These are phyloP conservation scores for Aspergillus sojae DNA, from an alignment of 2,329 filamentous ascomycete species.

Conservation along the genomic window DNA sequence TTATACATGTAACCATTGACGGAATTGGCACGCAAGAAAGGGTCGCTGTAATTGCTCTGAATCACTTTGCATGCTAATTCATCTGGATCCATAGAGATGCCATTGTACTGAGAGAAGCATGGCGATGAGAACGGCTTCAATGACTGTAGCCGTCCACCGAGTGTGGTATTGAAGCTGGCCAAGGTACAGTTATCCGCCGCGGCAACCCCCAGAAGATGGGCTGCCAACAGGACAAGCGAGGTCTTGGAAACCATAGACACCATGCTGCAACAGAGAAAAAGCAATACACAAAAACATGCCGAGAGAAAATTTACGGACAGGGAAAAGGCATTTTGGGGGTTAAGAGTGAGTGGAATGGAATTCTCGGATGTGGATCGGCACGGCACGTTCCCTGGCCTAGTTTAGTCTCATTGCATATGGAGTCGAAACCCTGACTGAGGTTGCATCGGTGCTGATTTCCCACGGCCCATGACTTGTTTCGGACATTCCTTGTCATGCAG, in stretches of 20 bases:
- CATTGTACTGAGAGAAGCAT: slow-evolving; percentile 18
- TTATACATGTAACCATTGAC: slow-evolving; percentile 27
- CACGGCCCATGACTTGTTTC: background rate
- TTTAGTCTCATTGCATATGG: background rate
- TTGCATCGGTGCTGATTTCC: background rate
- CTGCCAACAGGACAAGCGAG: slow-evolving; percentile 4
- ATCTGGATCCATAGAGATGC: slow-evolving; percentile 4
- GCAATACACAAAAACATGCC: background rate
- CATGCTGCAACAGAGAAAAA: background rate
- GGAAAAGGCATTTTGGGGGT: background rate
- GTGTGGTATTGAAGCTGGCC: slow-evolving; percentile 11
- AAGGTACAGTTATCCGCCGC: slow-evolving; percentile 4
- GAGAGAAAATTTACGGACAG: background rate
- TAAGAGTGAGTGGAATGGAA: background rate
- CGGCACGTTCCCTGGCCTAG: background rate
- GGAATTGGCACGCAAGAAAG: slow-evolving; percentile 18
- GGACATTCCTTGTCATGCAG: background rate
- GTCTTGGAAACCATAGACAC: slow-evolving; percentile 2
- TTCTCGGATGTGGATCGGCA: background rate
- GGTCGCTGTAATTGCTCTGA: slow-evolving; percentile 17
- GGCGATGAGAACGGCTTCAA: slow-evolving; percentile 14
- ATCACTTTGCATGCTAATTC: slow-evolving; percentile 7
- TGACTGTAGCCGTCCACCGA: slow-evolving; percentile 11
- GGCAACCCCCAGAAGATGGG: slow-evolving; percentile 1
- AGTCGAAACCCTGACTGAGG: background rate